Evolutionary conservation across 257 asterid species (phyloP).

Genomic region (Cruciata laevipes): DNA sequence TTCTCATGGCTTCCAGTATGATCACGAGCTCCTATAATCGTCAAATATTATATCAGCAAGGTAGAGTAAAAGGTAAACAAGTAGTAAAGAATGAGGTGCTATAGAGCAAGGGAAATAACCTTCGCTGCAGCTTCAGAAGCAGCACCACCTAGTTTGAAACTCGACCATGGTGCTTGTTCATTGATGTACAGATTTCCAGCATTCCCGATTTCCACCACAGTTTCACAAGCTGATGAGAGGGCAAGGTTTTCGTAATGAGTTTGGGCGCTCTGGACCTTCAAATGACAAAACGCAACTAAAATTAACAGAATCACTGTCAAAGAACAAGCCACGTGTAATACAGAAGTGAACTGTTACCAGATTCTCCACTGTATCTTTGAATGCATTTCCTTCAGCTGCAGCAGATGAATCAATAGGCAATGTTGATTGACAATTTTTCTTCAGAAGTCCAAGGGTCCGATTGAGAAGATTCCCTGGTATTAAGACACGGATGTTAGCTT

Average conservation of each 20-base stretch:
- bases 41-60: conserved; percentile 2
- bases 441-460: conserved; percentile 90
- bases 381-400: conserved; percentile 72
- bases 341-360: conserved; percentile 40
- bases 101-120: conserved; percentile 25
- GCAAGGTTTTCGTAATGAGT: conserved; percentile 67
- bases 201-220: conserved; percentile 76
- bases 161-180: conserved; percentile 86
- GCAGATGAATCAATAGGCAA: conserved; percentile 58
- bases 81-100: background rate
- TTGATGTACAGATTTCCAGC: conserved; percentile 78
- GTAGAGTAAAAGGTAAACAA: background rate
- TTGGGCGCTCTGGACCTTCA: conserved; percentile 43
- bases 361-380: conserved; percentile 64
- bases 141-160: conserved; percentile 78
- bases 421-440: conserved; percentile 78
- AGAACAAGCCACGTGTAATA: too few species aligned
- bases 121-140: conserved; percentile 81
- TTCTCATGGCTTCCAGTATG: conserved; percentile 72
- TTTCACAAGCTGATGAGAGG: conserved; percentile 82
- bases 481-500: conserved; percentile 8
- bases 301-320: background rate
- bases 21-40: conserved; percentile 62
- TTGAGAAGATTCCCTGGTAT: conserved; percentile 87
- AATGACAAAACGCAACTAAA: background rate